Evolutionary conservation across 2,329 filamentous ascomycete genomes (phyloP), one percentile per base, ranked within the genome.

Genomic region (Paraphaeosphaeria sporulosa): DNA sequence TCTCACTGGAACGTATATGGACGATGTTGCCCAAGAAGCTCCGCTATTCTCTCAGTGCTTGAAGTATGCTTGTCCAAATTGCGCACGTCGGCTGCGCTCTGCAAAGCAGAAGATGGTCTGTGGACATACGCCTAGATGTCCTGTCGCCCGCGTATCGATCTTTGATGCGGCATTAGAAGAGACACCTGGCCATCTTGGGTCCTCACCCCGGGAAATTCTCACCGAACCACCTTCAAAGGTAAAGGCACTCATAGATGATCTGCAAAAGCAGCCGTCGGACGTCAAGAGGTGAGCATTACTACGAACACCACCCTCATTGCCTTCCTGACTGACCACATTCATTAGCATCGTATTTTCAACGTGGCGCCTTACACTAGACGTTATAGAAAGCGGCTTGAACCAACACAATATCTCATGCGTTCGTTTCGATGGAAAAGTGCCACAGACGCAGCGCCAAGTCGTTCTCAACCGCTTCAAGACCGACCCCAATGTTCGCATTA

Each of bases 281-380:
- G 30, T 32, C 4, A 32, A 32, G 30, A 32, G 30, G 30, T 32
- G 8, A 32, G 30, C 4, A 32, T 32, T 12, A 32, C 4, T 32
- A 2, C 10, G 2, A 8, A 5, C 30, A 32, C 2, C 6, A 6
- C 10, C 3, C 6, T 6, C 6, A 27, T 32, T 30, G 27, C 4
- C 27, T 30, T 4, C 10, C 10, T 12, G 30, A 6, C 30, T 32
- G 8, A 32, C 10, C 6, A 32, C 2, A 2, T 12, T 12, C 10
- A 4, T 9, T 9, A 78, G 84, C 51, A 76, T 85, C 17, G 78
- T 86, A 0, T 86, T 86, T 58, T 85, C 83, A 0, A 81, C 74
- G 0, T 86, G 84, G 84, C 78, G 80, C 17, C 65, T 79, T 12
- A 85, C 80, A 0, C 80, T 86, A 1, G 79, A 85, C 44, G 57